Base-by-base conservation (phyloP, 768 basidiomycete genomes). In the Mycena sanguinolenta region DNA sequence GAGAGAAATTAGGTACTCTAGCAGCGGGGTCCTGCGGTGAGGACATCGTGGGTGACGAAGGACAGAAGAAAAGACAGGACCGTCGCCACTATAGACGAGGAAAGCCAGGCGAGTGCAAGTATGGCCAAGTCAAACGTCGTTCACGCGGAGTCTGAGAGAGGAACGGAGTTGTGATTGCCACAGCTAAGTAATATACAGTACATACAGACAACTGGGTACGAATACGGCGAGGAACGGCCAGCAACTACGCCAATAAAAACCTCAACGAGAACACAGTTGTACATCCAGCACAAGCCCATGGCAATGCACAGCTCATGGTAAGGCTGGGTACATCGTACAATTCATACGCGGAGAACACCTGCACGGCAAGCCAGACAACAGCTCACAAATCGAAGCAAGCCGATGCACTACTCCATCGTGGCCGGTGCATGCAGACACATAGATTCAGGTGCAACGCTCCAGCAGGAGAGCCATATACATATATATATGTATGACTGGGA, bases 1-100 rank as follows among this genome's bases (percentile, higher is more conserved):
- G 39, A 69, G 63, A 54, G 62, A 42, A 54, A 70, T 65, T 69
- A 75, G 58, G 77, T 25, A 70, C 69, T 42, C 54, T 61, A 36
- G 13, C n/a, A 19, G 65, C 70, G 23, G 70, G 59, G 70, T 63
- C 65, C 12, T 67, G 55, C 10, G 60, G 64, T 32, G 19, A 57
- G 44, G 69, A 63, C 65, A 71, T 71, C 25, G 61, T 38, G 62
- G 60, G 25, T 55, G 19, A 30, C 65, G 50, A 21, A 67, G 77
- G 72, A 60, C 28, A 58, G 64, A 30, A 66, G 64, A 59, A 73
- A 63, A 65, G 63, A 49, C 36, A n/a, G 21, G 23, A 19, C 34
- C 46, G 70, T 36, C 12, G 49, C 23, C 5, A 53, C n/a, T 44
- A 4, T 17, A 1, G 50, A 21, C 23, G 54, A 1, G n/a, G 27